Percentiles rank a stretch among this genome's conserved stretches.
These are phyloP conservation scores for Aspergillus aculeatinus DNA, from an alignment of 2,329 filamentous ascomycete genomes.

Conservation along the genomic window DNA sequence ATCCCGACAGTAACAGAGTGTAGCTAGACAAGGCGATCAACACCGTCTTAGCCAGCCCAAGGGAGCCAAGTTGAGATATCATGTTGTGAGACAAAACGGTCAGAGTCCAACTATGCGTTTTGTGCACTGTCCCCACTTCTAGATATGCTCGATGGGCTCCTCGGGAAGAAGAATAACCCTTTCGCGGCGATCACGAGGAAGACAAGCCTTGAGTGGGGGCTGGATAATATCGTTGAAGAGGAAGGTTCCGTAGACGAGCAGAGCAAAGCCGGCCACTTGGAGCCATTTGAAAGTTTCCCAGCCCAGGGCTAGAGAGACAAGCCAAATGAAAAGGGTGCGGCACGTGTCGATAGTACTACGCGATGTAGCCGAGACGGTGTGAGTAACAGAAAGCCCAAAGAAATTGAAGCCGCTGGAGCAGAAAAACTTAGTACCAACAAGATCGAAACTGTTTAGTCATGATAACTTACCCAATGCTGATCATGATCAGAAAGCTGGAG, in stretches of 20 bases:
- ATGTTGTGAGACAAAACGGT: no score
- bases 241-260: slow-evolving; percentile 95
- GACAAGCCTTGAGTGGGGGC: slow-evolving; percentile 70
- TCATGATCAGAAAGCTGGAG: slow-evolving; percentile 88
- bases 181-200: slow-evolving; percentile 56
- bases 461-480: slow-evolving; percentile 81
- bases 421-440: background rate
- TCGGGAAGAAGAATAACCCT: slow-evolving; percentile 66
- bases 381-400: slow-evolving; percentile 92
- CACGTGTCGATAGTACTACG: slow-evolving; percentile 97
- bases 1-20: no score
- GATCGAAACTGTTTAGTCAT: slow-evolving; percentile 13
- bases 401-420: slow-evolving; percentile 86
- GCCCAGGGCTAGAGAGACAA: slow-evolving; percentile 85
- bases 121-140: background rate
- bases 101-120: no score
- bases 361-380: slow-evolving; percentile 84
- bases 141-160: slow-evolving; percentile 74
- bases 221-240: slow-evolving; percentile 92
- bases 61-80: no score
- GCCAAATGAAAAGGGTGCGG: slow-evolving; percentile 92
- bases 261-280: slow-evolving; percentile 81
- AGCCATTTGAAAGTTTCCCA: slow-evolving; percentile 99
- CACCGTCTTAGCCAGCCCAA: no score
- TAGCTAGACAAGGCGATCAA: no score